These are phyloP conservation scores for Colletotrichum lindemuthianum DNA, from an alignment of 2,329 filamentous ascomycete genomes.

Conservation along the genomic window DNA sequence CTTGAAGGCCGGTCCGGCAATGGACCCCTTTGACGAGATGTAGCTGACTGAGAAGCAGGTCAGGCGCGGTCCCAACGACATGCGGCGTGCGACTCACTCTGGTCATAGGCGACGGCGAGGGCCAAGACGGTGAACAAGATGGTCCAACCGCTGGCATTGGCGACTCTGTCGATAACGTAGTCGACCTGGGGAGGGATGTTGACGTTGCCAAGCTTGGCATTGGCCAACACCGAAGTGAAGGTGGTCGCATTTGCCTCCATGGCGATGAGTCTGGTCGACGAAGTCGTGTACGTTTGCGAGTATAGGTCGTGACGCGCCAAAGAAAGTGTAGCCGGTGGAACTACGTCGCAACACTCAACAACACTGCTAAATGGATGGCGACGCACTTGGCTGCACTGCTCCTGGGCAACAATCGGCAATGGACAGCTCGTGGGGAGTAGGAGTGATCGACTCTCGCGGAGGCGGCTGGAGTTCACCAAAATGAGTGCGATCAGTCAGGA, in stretches of 20 bases:
- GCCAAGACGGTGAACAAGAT: slow-evolving; percentile 76
- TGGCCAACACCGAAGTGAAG: slow-evolving; percentile 76
- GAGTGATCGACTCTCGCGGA: slow-evolving; percentile 24
- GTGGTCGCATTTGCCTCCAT: slow-evolving; percentile 72
- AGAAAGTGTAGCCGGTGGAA: slow-evolving; percentile 4
- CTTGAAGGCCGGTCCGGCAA: slow-evolving; percentile 80
- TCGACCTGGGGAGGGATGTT: slow-evolving; percentile 66
- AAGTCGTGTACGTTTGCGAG: neutral
- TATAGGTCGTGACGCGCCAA: slow-evolving; percentile 5
- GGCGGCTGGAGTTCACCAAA: slow-evolving; percentile 19
- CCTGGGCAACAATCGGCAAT: slow-evolving; percentile 2
- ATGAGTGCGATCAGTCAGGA: slow-evolving; percentile 18
- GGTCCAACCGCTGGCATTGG: slow-evolving; percentile 66
- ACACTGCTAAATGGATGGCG: slow-evolving; percentile 1
- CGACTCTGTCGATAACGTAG: slow-evolving; percentile 62
- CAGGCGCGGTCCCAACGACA: neutral
- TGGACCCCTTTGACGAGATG: slow-evolving; percentile 77
- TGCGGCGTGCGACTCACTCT: slow-evolving; percentile 70
- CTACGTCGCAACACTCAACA: slow-evolving; percentile 9
- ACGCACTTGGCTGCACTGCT: slow-evolving; percentile 6
- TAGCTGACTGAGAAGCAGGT: slow-evolving; percentile 70
- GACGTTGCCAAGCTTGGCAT: slow-evolving; percentile 61
- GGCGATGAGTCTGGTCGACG: slow-evolving; percentile 21
- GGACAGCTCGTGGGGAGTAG: slow-evolving; percentile 7
- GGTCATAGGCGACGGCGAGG: slow-evolving; percentile 84